A percentile compares a stretch with the other conserved stretches of the same genome.
Evolutionary conservation across 305 asterid species (phyloP).

Genomic region (Andrographis paniculata): DNA sequence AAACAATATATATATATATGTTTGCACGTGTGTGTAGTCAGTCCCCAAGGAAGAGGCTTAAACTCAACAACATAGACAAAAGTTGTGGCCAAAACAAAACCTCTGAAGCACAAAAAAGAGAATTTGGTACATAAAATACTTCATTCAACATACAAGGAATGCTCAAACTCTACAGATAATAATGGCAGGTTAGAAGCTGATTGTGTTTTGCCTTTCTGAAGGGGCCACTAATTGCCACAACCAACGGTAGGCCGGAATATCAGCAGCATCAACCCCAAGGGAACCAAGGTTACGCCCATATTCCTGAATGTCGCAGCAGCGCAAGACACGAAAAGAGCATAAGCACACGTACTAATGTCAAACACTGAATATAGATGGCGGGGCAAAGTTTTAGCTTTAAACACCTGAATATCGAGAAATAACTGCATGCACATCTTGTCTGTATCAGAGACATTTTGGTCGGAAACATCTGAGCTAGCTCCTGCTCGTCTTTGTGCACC

Average conservation of each 20-base stretch:
- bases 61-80: too few species aligned
- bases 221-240: constrained; percentile 96
- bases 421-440: constrained; percentile 94
- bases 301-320: constrained; percentile 47
- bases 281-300: constrained; percentile 75
- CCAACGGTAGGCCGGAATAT: constrained; percentile 62
- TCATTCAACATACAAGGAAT: not conserved
- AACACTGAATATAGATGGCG: not conserved
- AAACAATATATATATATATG: too few species aligned
- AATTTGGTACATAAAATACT: too few species aligned
- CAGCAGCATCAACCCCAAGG: constrained; percentile 60
- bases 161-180: not conserved
- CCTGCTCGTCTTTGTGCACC: constrained; percentile 95
- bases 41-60: too few species aligned
- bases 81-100: too few species aligned
- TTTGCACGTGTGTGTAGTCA: too few species aligned
- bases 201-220: constrained; percentile 51
- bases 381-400: not conserved
- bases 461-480: constrained; percentile 89
- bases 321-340: too few species aligned
- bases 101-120: too few species aligned
- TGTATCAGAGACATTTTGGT: constrained; percentile 73
- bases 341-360: not conserved
- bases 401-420: constrained; percentile 80
- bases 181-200: constrained; percentile 35